Conservation (phyloP, 441 rosid species). For the Eutrema salsugineum region DNA sequence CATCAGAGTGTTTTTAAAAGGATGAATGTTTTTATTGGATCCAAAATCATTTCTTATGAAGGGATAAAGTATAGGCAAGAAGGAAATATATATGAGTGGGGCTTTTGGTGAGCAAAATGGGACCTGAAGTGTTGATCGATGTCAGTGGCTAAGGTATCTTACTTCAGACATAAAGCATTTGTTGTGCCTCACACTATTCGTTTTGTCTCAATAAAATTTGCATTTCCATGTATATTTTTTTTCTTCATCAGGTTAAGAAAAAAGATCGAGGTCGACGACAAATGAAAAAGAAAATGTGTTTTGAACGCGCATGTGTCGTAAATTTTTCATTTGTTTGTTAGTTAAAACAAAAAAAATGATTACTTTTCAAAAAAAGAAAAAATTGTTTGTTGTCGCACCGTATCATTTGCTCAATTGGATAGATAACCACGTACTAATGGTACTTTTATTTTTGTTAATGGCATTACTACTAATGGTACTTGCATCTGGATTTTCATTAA, state of each 20-base stretch:
- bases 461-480: background rate
- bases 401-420: background rate
- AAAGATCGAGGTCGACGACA: background rate
- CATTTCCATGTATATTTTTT: background rate
- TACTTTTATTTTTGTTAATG: too few species aligned
- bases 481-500: constrained; percentile 14
- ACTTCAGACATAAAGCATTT: constrained; percentile 4
- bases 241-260: background rate
- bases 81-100: constrained; percentile 1
- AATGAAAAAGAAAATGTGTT: background rate
- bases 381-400: background rate
- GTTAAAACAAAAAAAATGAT: background rate
- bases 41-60: background rate
- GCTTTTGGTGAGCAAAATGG: constrained; percentile 21
- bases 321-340: background rate
- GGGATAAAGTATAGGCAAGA: background rate
- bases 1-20: background rate
- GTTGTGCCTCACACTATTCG: constrained; percentile 12
- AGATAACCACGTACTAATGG: background rate
- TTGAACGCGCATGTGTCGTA: background rate
- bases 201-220: background rate
- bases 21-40: background rate
- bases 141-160: constrained; percentile 32
- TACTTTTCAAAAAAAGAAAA: too few species aligned
- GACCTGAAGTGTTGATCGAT: constrained; percentile 9